Percentiles rank a stretch among this genome's conserved stretches.
These are phyloP conservation scores for Kodamaea alishanica DNA, from an alignment of 1,139 yeast species.

Conservation along the genomic window DNA sequence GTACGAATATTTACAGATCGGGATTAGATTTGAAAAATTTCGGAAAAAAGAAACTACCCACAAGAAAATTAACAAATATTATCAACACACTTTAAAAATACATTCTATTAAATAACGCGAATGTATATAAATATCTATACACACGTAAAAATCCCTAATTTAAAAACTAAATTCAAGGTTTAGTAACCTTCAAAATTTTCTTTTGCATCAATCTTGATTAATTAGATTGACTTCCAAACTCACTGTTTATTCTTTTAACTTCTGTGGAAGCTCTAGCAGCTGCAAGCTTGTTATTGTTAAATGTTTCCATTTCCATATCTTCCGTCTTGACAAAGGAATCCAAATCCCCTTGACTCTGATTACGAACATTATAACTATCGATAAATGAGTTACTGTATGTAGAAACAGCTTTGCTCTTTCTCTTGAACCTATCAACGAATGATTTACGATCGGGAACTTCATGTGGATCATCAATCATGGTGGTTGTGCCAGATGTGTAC, in stretches of 20 bases:
- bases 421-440: conserved; percentile 25
- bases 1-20: background rate
- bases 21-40: background rate
- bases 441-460: conserved; percentile 18
- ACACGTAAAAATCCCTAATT: too few species aligned
- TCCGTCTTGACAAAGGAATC: conserved; percentile 34
- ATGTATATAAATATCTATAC: too few species aligned
- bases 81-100: too few species aligned
- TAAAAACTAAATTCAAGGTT: too few species aligned
- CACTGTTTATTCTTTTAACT: conserved; percentile 14
- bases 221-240: conserved; percentile 2
- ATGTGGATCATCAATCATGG: conserved; percentile 5
- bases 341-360: conserved; percentile 8
- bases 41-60: background rate
- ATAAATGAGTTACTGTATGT: conserved; percentile 29
- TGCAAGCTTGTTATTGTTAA: conserved; percentile 23
- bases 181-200: conserved; percentile 1
- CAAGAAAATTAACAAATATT: too few species aligned
- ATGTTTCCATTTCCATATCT: conserved; percentile 50
- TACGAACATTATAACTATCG: conserved; percentile 24
- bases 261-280: conserved; percentile 28
- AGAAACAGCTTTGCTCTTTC: conserved; percentile 24
- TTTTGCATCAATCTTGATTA: background rate
- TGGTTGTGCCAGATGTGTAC: conserved; percentile 10
- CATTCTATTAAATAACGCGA: too few species aligned